Evolutionary conservation across 2,329 filamentous ascomycete genomes (phyloP), one percentile per base, ranked within the genome.

Genomic region (Colletotrichum acutatum): DNA sequence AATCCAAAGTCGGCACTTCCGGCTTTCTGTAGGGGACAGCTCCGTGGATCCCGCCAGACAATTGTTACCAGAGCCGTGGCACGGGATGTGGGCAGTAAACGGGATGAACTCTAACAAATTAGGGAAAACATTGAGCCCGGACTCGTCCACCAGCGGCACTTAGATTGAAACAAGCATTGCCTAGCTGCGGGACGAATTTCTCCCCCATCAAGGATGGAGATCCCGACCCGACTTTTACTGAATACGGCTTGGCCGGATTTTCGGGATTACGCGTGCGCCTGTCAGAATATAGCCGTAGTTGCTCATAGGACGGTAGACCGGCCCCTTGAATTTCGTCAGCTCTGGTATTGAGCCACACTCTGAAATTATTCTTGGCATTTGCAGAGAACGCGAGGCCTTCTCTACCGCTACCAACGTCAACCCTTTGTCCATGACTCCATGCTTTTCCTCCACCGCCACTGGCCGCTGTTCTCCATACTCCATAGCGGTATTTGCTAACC

Each of bases 91-190:
- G 68, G 68, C 8, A 61, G 22, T 24, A 30, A 19, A 53, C 61
- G 61, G 68, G n/a, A 37, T 34, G 30, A 28, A 52, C 59, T 46
- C 19, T 12, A 56, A 30, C 32, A 63, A 57, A 68, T 63, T 46
- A 14, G 24, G 42, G 42, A 46, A 46, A 46, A 46, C 42, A 46
- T 46, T n/a, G 42, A 46, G 42, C 19, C 42, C 53, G 32, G 53
- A 12, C 63, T 24, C 42, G 19, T 11, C 34, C 58, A 32, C 7
- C 19, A 66, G 28, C 42, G 30, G 34, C 67, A 66, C n/a, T 56
- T 54, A 53, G 24, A 60, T 66, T 60, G 61, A 54, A 53, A 66
- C 54, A 70, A 60, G 61, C 54, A 70, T 66, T 32, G 19, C 68
- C 42, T 24, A 66, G 61, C 52, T 5, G 52, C 58, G 59, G 58